These are phyloP conservation scores for Ceriops decandra DNA, from an alignment of 345 rosid genomes.

Conservation along the genomic window DNA sequence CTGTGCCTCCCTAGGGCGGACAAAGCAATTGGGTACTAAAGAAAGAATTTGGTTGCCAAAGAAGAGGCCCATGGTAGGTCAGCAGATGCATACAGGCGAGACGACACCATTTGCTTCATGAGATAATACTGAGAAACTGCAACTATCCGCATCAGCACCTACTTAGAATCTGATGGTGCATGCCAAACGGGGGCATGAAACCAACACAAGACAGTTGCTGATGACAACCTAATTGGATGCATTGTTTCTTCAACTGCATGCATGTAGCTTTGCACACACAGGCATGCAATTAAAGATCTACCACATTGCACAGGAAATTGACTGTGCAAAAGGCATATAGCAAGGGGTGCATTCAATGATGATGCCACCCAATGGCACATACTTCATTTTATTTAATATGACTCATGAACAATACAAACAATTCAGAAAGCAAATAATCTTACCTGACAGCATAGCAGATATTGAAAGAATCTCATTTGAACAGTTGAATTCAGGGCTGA, in stretches of 20 bases:
- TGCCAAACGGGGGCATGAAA: constrained; percentile 72
- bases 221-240: constrained; percentile 60
- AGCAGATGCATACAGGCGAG: constrained; percentile 99
- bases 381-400: constrained; percentile 18
- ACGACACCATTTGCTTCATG: constrained; percentile 92
- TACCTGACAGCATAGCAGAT: constrained; percentile 28
- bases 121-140: constrained; percentile 99
- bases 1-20: constrained; percentile 99
- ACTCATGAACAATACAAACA: constrained; percentile 29
- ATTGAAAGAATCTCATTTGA: constrained; percentile 15
- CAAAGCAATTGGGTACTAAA: constrained; percentile 99
- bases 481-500: constrained; percentile 29
- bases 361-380: constrained; percentile 29
- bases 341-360: constrained; percentile 21
- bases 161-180: constrained; percentile 78
- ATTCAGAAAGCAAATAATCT: constrained; percentile 3
- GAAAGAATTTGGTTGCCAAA: constrained; percentile 92
- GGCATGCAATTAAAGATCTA: constrained; percentile 27
- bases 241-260: constrained; percentile 27
- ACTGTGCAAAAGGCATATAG: constrained; percentile 22
- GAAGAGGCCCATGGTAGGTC: constrained; percentile 99
- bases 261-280: constrained; percentile 24
- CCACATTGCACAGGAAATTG: constrained; percentile 17
- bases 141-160: constrained; percentile 98
- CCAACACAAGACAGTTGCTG: constrained; percentile 83